These are phyloP conservation scores for Kwoniella europaea DNA, from an alignment of 768 basidiomycete species.

Conservation along the genomic window DNA sequence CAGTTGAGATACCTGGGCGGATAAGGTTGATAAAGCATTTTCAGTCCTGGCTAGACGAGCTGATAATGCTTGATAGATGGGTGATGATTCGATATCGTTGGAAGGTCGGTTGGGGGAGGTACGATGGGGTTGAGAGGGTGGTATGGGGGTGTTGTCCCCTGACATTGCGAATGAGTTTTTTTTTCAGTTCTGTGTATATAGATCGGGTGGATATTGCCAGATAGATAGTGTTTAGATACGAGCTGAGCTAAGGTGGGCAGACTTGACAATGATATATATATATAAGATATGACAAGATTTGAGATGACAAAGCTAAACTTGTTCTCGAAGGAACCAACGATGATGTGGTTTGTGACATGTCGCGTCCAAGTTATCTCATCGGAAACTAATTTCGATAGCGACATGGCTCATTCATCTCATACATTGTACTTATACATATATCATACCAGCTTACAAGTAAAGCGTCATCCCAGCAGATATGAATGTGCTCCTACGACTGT, in stretches of 20 bases:
- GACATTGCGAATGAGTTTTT: conserved; percentile 9
- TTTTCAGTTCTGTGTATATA: background rate
- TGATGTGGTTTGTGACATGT: background rate
- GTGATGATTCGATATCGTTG: conserved; percentile 38
- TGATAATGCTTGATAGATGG: conserved; percentile 44
- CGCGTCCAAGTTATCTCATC: background rate
- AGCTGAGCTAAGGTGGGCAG: background rate
- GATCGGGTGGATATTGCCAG: too few species aligned
- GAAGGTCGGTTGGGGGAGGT: background rate
- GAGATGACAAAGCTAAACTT: background rate
- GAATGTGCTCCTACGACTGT: too few species aligned
- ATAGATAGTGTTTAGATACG: background rate
- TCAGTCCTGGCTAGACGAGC: conserved; percentile 42
- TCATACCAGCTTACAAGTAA: too few species aligned
- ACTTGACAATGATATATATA: too few species aligned
- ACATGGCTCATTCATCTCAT: too few species aligned
- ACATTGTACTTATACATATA: too few species aligned
- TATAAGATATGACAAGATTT: too few species aligned
- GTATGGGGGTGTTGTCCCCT: conserved; percentile 13
- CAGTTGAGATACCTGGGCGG: conserved; percentile 44
- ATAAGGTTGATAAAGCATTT: conserved; percentile 33
- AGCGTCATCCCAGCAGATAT: too few species aligned
- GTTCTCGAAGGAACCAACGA: background rate
- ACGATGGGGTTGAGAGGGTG: background rate
- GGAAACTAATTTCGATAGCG: too few species aligned